Evolutionary conservation across 352 stramenopile genomes (phyloP).

Genomic region (Globisporangium irregulare): DNA sequence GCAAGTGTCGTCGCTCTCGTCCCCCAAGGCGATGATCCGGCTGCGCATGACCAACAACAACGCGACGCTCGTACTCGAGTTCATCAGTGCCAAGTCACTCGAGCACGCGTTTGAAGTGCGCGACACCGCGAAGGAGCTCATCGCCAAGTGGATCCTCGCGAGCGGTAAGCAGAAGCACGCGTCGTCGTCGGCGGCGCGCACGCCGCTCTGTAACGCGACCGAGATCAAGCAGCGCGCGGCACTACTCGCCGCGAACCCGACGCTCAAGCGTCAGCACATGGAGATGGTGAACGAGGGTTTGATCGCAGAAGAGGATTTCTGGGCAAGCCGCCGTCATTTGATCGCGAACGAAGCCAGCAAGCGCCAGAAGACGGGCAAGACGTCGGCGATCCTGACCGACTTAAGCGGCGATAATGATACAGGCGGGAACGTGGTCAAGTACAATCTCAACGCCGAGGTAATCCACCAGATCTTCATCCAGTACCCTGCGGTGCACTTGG

Average conservation of each 20-base stretch:
- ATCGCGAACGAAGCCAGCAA: slow-evolving; percentile 84
- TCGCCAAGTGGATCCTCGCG: slow-evolving; percentile 47
- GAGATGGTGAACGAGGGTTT: slow-evolving; percentile 88
- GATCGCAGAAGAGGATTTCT: slow-evolving; percentile 87
- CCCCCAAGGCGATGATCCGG: slow-evolving; percentile 80
- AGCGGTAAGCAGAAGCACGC: slow-evolving; percentile 31
- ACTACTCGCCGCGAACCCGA: slow-evolving; percentile 65
- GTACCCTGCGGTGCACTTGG: slow-evolving; percentile 83
- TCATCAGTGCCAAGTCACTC: slow-evolving; percentile 42
- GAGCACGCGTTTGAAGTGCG: slow-evolving; percentile 67
- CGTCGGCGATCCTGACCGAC: slow-evolving; percentile 81
- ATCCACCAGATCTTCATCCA: slow-evolving; percentile 91
- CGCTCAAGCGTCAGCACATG: slow-evolving; percentile 81
- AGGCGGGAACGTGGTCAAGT: slow-evolving; percentile 81
- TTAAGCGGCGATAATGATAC: slow-evolving; percentile 68
- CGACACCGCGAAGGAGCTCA: slow-evolving; percentile 69
- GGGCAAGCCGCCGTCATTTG: slow-evolving; percentile 77
- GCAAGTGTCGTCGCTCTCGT: slow-evolving; percentile 73
- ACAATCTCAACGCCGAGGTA: slow-evolving; percentile 87
- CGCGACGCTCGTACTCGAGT: slow-evolving; percentile 70
- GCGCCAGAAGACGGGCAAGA: slow-evolving; percentile 82
- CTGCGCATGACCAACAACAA: slow-evolving; percentile 63
- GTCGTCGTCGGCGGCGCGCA: not conserved
- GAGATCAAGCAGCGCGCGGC: slow-evolving; percentile 85
- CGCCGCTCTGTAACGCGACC: slow-evolving; percentile 57